Evolutionary conservation across 2,329 filamentous ascomycete species (phyloP).

Genomic region (Trichoderma koningiopsis): DNA sequence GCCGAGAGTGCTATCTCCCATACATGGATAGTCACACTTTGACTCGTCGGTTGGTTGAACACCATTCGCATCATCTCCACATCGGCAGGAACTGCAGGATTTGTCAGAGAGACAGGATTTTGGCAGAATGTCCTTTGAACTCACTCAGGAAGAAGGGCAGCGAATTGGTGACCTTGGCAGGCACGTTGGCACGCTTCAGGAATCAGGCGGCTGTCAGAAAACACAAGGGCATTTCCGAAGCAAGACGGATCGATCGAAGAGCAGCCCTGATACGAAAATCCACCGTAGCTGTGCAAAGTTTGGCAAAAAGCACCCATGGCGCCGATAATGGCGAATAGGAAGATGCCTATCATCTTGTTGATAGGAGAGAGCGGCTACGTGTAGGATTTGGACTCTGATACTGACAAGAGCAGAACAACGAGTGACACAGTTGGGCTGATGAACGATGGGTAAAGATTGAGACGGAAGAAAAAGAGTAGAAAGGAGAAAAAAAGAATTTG

Average conservation of each 20-base stretch:
- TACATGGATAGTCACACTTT: slow-evolving; percentile 39
- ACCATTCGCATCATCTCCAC: slow-evolving; percentile 38
- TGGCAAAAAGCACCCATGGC: slow-evolving; percentile 29
- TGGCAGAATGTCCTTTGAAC: slow-evolving; percentile 8
- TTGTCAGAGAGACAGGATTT: not conserved
- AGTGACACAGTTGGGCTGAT: not conserved
- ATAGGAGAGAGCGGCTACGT: not conserved
- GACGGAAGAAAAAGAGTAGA: not conserved
- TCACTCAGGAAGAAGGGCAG: slow-evolving; percentile 39
- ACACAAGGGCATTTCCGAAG: slow-evolving; percentile 32
- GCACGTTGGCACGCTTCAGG: slow-evolving; percentile 36
- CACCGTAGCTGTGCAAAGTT: slow-evolving; percentile 29
- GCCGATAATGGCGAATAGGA: slow-evolving; percentile 33
- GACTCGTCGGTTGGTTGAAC: slow-evolving; percentile 36
- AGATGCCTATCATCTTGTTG: slow-evolving; percentile 30
- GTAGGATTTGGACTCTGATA: not conserved
- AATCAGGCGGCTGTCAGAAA: slow-evolving; percentile 31
- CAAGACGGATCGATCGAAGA: slow-evolving; percentile 34
- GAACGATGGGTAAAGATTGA: not conserved
- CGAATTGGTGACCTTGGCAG: slow-evolving; percentile 35
- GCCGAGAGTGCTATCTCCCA: slow-evolving; percentile 34
- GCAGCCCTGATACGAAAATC: slow-evolving; percentile 36
- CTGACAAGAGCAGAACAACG: slow-evolving; percentile 6
- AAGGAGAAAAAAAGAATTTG: not conserved
- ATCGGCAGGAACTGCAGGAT: slow-evolving; percentile 39